Base-by-base conservation (phyloP, 352 stramenopile genomes). In the Globisporangium mamillatum region DNA sequence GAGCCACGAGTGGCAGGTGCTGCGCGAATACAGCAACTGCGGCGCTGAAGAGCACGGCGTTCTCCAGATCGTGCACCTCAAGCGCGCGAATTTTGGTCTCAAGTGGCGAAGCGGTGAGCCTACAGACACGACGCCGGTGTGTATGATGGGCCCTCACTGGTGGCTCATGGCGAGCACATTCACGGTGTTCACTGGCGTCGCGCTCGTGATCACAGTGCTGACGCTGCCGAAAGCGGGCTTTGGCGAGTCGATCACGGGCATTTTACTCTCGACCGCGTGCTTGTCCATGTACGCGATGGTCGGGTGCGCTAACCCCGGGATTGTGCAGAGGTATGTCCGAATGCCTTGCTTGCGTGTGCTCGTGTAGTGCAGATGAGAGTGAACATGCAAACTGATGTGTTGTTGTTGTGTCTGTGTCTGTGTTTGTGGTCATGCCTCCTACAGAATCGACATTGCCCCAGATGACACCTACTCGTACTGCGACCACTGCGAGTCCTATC, bases 101-200 rank as follows among this genome's bases (percentile, higher is more conserved):
- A 78, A 75, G 20, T 88, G 82, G 82, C 60, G 69, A 36, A 55
- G 67, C 18, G 52, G 58, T 62, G 14, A 50, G 36, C 16, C 14
- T 12, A 34, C 52, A 1, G n/a, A 60, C 3, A 53, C 32, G 9
- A 59, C 71, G n/a, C 81, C 84, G 12, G 61, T 69, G 48, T 93
- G 86, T 59, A 75, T 91, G 50, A 74, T 94, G 27, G 87, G 87
- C 22, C 87, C 87, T 38, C 87, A 94, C 70, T 93, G 87, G 85
- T 86, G 84, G 69, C 70, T 93, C 65, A 89, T 95, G 78, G 54
- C 76, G 24, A 65, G 70, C 24, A 92, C 85, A 55, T 93, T 85
- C 70, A 79, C 71, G 1, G 74, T 86, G 14, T 82, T 92, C 10
- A 72, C 73, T 25, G 63, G 78, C 22, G 64, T 87, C 20, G 76